Percentiles rank a stretch among this genome's conserved stretches.
Conservation (phyloP, 495 filamentous ascomycete species). For the Tetracladium setigerum region DNA sequence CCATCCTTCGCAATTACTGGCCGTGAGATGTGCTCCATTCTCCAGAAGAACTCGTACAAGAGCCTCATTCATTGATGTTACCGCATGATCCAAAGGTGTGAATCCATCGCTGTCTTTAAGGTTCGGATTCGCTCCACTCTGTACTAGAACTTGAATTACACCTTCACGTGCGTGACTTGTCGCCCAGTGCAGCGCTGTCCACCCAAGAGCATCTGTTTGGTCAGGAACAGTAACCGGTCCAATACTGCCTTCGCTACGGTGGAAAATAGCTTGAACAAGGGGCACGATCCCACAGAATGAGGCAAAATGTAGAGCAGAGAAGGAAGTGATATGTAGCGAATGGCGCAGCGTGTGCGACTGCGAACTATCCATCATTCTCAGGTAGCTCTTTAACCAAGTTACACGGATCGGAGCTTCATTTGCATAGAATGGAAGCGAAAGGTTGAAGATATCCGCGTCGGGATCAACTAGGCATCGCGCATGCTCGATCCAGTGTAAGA, state of each 20-base stretch:
- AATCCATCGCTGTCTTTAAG: not conserved
- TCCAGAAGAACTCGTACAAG: constrained; percentile 14
- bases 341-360: too few relatives aligned
- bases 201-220: not conserved
- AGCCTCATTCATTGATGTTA: constrained; percentile 7
- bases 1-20: too few relatives aligned
- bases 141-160: not conserved
- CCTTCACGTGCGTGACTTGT: not conserved
- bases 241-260: not conserved
- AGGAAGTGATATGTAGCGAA: constrained; percentile 13
- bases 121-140: not conserved
- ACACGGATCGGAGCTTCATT: constrained; percentile 13
- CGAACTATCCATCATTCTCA: not conserved
- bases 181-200: constrained; percentile 6
- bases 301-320: constrained; percentile 32
- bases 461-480: constrained; percentile 4
- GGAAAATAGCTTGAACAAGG: constrained; percentile 9
- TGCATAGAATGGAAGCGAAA: constrained; percentile 18
- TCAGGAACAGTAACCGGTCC: too few relatives aligned
- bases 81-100: not conserved
- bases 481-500: constrained; percentile 16
- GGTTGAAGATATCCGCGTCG: constrained; percentile 15
- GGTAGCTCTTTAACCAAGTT: constrained; percentile 12
- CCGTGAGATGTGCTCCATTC: too few relatives aligned
- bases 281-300: constrained; percentile 26